These are phyloP conservation scores for Schizothecium vesticola DNA, from an alignment of 495 filamentous ascomycete species.

Conservation along the genomic window DNA sequence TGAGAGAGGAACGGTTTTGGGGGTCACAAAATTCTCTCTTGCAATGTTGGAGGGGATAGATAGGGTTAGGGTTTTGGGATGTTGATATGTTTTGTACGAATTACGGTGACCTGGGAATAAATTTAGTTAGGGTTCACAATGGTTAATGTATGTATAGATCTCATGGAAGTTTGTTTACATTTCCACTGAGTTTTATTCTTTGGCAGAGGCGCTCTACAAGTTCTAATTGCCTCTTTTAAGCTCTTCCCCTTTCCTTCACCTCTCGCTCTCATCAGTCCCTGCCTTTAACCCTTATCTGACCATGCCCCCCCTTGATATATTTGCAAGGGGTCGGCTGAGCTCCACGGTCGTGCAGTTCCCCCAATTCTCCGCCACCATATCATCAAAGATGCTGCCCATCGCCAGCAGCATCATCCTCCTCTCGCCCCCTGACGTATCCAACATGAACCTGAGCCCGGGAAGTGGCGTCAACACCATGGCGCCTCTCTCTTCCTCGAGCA, in stretches of 20 bases:
- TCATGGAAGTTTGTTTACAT: too few species aligned
- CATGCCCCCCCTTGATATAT: too few species aligned
- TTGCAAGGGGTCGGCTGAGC: neutral
- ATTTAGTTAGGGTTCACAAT: too few species aligned
- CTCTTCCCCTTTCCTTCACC: too few species aligned
- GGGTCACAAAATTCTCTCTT: neutral
- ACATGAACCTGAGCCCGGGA: neutral
- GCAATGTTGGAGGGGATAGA: neutral
- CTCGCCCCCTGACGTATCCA: neutral
- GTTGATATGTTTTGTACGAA: too few species aligned
- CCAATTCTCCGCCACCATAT: neutral
- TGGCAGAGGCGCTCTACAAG: too few species aligned
- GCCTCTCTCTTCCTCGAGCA: neutral
- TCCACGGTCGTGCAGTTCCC: neutral
- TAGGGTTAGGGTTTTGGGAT: neutral
- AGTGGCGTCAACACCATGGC: neutral
- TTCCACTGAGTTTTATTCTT: too few species aligned
- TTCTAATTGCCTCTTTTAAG: too few species aligned
- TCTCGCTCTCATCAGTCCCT: too few species aligned
- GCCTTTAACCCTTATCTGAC: neutral
- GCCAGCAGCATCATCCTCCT: constrained; percentile 1
- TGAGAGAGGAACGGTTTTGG: neutral
- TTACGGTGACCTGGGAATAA: too few species aligned
- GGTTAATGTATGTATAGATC: too few species aligned
- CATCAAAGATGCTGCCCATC: neutral